Evolutionary conservation across 306 rosid species (phyloP).

Genomic region (Quercus dentata): DNA sequence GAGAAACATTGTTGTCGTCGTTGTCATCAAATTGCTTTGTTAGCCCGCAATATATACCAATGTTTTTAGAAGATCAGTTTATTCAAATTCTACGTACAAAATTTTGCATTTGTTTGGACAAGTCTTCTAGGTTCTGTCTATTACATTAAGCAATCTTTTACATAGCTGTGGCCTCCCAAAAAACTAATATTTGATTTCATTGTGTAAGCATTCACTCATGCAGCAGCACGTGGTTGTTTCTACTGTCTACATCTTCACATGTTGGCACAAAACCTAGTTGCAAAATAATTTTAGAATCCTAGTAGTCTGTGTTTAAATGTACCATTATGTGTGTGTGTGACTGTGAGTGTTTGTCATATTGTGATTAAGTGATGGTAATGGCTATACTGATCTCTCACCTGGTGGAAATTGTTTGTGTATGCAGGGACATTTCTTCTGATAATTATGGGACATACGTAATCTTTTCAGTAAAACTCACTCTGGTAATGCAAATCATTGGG

Average conservation of each 20-base stretch:
- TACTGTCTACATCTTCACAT: neutral
- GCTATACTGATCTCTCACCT: conserved; percentile 15
- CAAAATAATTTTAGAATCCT: neutral
- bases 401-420: conserved; percentile 23
- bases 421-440: conserved; percentile 71
- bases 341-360: neutral
- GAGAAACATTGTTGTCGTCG: too few species aligned
- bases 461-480: conserved; percentile 82
- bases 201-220: neutral
- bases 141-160: too few species aligned
- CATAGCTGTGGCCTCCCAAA: neutral
- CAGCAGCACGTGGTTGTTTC: neutral
- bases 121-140: neutral
- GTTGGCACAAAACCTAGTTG: neutral
- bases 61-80: neutral
- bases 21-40: too few species aligned
- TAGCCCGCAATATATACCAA: too few species aligned
- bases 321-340: neutral
- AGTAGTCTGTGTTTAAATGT: neutral
- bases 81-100: neutral
- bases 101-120: neutral
- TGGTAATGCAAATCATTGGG: conserved; percentile 76
- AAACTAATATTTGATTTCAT: neutral
- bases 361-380: conserved; percentile 5
- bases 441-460: conserved; percentile 41